phyloP scores from a whole-genome alignment of 495 filamentous ascomycete genomes.

The Penicillium ochrochloron region DNA sequence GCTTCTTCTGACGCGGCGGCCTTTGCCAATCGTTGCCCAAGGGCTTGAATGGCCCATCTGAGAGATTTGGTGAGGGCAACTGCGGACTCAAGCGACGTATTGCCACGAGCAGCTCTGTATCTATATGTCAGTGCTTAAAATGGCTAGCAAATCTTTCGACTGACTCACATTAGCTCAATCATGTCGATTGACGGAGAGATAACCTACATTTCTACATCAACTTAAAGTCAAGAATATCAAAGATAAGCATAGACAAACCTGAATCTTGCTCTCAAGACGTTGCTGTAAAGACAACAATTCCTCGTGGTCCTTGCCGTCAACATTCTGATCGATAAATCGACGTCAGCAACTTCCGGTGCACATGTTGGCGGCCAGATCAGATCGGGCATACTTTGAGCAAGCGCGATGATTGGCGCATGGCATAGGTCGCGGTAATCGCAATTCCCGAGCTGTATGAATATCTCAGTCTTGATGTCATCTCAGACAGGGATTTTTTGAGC shows the following conservation, averaged over 20 bases:
- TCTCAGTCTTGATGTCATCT: slow-evolving; percentile 9
- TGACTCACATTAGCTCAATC: slow-evolving; percentile 83
- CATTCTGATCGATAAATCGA: slow-evolving; percentile 50
- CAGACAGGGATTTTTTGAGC: background rate
- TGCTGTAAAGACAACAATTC: slow-evolving; percentile 75
- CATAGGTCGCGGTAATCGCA: slow-evolving; percentile 83
- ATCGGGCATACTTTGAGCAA: slow-evolving; percentile 68
- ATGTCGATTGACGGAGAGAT: slow-evolving; percentile 91
- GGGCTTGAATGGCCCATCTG: slow-evolving; percentile 83
- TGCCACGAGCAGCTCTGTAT: slow-evolving; percentile 83
- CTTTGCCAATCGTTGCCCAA: slow-evolving; percentile 75
- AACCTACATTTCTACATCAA: slow-evolving; percentile 55
- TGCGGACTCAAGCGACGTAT: slow-evolving; percentile 89
- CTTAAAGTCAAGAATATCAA: background rate
- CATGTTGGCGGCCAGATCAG: background rate
- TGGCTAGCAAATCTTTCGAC: background rate
- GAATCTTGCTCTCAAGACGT: slow-evolving; percentile 80
- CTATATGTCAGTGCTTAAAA: slow-evolving; percentile 10
- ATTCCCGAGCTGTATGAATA: slow-evolving; percentile 71
- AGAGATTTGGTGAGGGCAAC: slow-evolving; percentile 83
- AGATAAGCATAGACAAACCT: slow-evolving; percentile 61
- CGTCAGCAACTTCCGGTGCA: slow-evolving; percentile 17
- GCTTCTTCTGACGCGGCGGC: slow-evolving; percentile 71
- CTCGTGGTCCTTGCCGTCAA: slow-evolving; percentile 69
- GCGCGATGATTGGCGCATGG: slow-evolving; percentile 78